Evolutionary conservation across 768 basidiomycete genomes (phyloP), one percentile per base, ranked within the genome.

Genomic region (Trametes meyenii): DNA sequence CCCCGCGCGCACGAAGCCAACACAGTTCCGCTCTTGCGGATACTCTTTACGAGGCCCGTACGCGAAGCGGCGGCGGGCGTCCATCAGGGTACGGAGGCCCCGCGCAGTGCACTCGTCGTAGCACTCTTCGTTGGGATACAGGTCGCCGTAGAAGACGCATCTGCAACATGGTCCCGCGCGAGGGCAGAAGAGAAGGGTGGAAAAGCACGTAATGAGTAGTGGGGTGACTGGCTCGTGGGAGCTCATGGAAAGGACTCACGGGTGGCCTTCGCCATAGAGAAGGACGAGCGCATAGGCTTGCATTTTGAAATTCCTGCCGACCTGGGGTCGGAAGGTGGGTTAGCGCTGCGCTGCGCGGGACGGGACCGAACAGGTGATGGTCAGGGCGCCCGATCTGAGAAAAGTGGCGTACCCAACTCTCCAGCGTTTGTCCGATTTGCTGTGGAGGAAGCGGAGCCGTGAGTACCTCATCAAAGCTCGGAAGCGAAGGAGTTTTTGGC

Each of bases 101-200:
- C 69, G 71, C 10, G 87, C 79, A 8, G 81, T 78, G 16, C 71
- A 70, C 61, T 79, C 79, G 63, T 86, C 79, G 69, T 85, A 90
- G 62, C 87, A 85, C 71, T 89, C 88, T 43, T 74, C 66, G 66
- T 90, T 89, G 0, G 85, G 88, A 67, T 90, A 92, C 16, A 93
- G 68, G 71, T 94, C 92, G 6, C 90, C 92, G 63, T 92, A 93
- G 72, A 93, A 94, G n/a, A 92, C 85, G 66, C 92, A 94, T 42
- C 92, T 94, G 55, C 33, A 60, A 44, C 50, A 51, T 38, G 10
- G 54, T 36, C 35, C 42, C 21, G 58, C 5, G 46, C 14, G 42
- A 44, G 19, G 19, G 23, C n/a, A 33, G 36, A 39, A 21, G 52
- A 43, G 43, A 58, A 48, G 6, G 45, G 13, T 13, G 14, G 44